Evolutionary conservation across 164 flowering plant species (phyloP).

Genomic region (Aristolochia contorta): DNA sequence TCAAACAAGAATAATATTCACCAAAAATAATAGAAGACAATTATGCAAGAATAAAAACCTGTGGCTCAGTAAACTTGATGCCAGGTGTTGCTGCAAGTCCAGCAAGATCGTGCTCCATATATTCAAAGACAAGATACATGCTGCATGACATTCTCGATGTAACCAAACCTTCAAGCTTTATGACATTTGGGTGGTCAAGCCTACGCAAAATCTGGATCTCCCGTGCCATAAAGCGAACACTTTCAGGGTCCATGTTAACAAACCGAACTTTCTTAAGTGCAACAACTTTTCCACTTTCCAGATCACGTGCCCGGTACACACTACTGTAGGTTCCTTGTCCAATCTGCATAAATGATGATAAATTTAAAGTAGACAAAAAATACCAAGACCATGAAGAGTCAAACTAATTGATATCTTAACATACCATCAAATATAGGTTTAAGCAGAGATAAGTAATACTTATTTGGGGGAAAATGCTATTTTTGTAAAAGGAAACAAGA

Average conservation of each 20-base stretch:
- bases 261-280: constrained; percentile 87
- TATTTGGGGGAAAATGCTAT: too few relatives aligned
- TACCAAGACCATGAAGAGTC: too few relatives aligned
- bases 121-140: constrained; percentile 73
- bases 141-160: constrained; percentile 66
- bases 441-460: too few relatives aligned
- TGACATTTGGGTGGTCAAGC: constrained; percentile 81
- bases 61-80: constrained; percentile 63
- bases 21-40: too few relatives aligned
- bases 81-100: constrained; percentile 63
- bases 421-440: too few relatives aligned
- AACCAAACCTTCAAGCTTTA: constrained; percentile 75
- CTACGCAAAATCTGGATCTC: constrained; percentile 70
- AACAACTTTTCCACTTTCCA: constrained; percentile 67
- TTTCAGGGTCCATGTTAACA: constrained; percentile 87
- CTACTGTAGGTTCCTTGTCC: constrained; percentile 95
- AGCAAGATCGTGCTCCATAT: constrained; percentile 91
- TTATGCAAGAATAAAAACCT: constrained; percentile 29
- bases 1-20: too few relatives aligned
- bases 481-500: too few relatives aligned
- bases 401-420: too few relatives aligned
- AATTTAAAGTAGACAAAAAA: too few relatives aligned
- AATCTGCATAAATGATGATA: constrained; percentile 37
- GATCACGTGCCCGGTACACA: constrained; percentile 81
- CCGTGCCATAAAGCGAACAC: constrained; percentile 90